Base-by-base conservation (phyloP, 768 basidiomycete genomes). In the Tulasnella sp. region DNA sequence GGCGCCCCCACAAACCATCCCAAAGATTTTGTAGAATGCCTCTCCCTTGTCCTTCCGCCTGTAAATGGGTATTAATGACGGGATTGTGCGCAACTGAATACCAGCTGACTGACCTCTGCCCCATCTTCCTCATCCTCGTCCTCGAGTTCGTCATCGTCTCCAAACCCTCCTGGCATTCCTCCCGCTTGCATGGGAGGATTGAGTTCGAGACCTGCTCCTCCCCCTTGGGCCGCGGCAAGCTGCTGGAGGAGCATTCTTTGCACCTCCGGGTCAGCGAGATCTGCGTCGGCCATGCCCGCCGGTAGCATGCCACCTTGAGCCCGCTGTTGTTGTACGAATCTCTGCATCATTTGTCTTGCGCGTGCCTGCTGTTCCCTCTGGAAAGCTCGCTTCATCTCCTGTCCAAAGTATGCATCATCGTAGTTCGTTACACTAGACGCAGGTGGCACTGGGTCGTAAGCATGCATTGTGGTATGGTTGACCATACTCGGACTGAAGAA, bases 371-470 rank as follows among this genome's bases (percentile, higher is more conserved):
- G 44, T 20, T 75, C 48, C 40, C 74, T 55, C 40, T 44, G 74
- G 6, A 67, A 32, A 32, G 35, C 37, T 16, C 57, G 57, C n/a
- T 48, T 39, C 18, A 57, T 32, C 57, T 72, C 35, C 11, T 26
- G 61, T 35, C 76, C 85, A 85, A 98, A 96, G 84, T 96, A 98
- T n/a, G 83, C 83, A 4, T 87, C 85, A 79, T 95, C 87, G 84
- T 98, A 98, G 55, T 81, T 82, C 44, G 87, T 91, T 2, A 90
- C 81, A 23, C 88, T 84, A 0, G 88, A 87, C 7, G 84, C 85
- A 0, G 96, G 96, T 0, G 96, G 95, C 2, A 97, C 85, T 0
- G 96, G 96, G 82, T 98, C 97, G 81, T 92, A 98, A 11, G 91
- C 90, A 79, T 93, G 85, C 7, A 89, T 87, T 77, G 89, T 88